Base-by-base conservation (phyloP, 2,329 filamentous ascomycete genomes). In the Ophiostoma perfectum region DNA sequence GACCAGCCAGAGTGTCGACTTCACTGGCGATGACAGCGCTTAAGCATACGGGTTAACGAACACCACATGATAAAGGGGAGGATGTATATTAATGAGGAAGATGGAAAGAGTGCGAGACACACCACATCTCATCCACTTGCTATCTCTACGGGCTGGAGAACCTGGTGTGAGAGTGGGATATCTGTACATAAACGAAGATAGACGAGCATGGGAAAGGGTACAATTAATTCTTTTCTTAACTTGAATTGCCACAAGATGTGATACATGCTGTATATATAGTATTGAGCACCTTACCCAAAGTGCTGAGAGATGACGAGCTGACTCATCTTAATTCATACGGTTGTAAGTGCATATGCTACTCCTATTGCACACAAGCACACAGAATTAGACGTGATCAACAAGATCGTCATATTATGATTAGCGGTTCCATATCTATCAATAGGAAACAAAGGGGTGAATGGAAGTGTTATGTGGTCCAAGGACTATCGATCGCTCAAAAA, bases 1-100 rank as follows among this genome's bases (percentile, higher is more conserved):
- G 70, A 69, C 74, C 44, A 79, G 78, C 72, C 73, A 76, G 72
- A 74, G 75, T 64, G 75, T 81, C 27, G 70, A 77, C 66, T 81
- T 81, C 71, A 65, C 73, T 66, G 77, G 75, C 3, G 66, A 70
- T 58, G 70, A 72, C 60, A 58, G 64, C 4, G n/a, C 68, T 11
- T 71, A 65, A 58, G 49, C n/a, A 3, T 47, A 36, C n/a, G 2
- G 4, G 5, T 4, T n/a, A 55, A 12, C 16, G 36, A 16, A 38
- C 27, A 55, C n/a, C 0, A 27, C 14, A 27, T 52, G 14, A 55
- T 55, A 55, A 55, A 55, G 49, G 49, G n/a, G 14, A 55, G 16
- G 38, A 7, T 47, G 8, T 45, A 11, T 9, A 49, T 18, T 39
- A 14, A 55, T 49, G 47, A 47, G 41, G 2, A 36, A 27, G 62